phyloP scores from a whole-genome alignment of 2,329 filamentous ascomycete genomes.

The Penicillium sp. region DNA sequence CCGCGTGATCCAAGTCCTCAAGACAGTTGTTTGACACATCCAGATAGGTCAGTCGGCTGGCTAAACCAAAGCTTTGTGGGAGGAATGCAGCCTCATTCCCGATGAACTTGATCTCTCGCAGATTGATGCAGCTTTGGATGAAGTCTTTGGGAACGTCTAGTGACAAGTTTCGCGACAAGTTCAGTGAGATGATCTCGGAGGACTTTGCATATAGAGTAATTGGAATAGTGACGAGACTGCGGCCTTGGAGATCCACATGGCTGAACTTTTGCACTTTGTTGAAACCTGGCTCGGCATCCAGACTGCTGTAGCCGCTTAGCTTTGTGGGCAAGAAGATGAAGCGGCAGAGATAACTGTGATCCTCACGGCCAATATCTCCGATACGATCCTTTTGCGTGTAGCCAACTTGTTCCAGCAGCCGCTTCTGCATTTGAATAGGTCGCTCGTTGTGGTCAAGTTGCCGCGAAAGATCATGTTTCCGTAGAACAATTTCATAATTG shows the following conservation, averaged over 20 bases:
- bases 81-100: conserved; percentile 85
- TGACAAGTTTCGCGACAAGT: conserved; percentile 83
- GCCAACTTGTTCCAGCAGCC: conserved; percentile 79
- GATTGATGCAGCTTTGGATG: conserved; percentile 80
- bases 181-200: conserved; percentile 84
- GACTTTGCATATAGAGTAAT: conserved; percentile 89
- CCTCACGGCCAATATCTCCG: conserved; percentile 88
- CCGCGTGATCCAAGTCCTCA: conserved; percentile 75
- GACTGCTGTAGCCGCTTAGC: conserved; percentile 65
- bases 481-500: conserved; percentile 92
- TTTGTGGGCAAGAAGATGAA: conserved; percentile 90
- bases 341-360: conserved; percentile 92
- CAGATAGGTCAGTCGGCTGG: conserved; percentile 71
- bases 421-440: conserved; percentile 84
- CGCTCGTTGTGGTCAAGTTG: conserved; percentile 70
- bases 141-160: conserved; percentile 93
- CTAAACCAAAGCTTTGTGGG: conserved; percentile 73
- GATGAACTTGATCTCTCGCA: conserved; percentile 90
- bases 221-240: conserved; percentile 87
- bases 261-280: conserved; percentile 81
- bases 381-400: conserved; percentile 79
- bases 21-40: conserved; percentile 92
- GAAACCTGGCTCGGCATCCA: conserved; percentile 69
- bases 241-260: conserved; percentile 81
- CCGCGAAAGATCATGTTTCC: conserved; percentile 79